A percentile compares a stretch with the other conserved stretches of the same genome.
These are phyloP conservation scores for Eragrostis tef DNA, from an alignment of 202 grass and related monocot genomes.

Conservation along the genomic window DNA sequence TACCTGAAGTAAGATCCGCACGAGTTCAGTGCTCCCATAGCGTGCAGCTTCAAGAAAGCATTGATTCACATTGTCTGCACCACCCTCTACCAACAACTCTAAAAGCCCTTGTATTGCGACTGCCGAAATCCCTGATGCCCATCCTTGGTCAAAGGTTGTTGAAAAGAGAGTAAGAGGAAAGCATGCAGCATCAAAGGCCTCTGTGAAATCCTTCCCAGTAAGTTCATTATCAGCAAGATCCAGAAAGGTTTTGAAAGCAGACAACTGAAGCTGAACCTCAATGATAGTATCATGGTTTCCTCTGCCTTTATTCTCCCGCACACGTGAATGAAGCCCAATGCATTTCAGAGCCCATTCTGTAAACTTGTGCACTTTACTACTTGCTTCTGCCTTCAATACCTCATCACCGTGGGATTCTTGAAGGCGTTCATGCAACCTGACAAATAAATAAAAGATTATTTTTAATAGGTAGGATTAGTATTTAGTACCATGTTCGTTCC, in stretches of 20 bases:
- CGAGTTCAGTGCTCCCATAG: constrained; percentile 96
- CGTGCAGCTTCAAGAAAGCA: constrained; percentile 98
- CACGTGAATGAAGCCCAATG: constrained; percentile 74
- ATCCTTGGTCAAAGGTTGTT: constrained; percentile 78
- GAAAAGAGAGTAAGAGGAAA: constrained; percentile 96
- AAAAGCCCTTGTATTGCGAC: constrained; percentile 78
- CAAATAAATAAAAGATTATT: constrained; percentile 33
- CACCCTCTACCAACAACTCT: constrained; percentile 93
- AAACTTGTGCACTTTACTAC: constrained; percentile 89
- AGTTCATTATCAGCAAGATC: constrained; percentile 90
- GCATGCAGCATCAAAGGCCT: constrained; percentile 97
- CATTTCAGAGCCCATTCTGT: constrained; percentile 97
- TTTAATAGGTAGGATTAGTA: not conserved
- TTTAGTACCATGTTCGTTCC: not conserved
- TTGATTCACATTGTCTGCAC: constrained; percentile 98
- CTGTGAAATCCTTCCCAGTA: constrained; percentile 95
- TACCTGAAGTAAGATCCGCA: constrained; percentile 93
- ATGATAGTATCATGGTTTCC: constrained; percentile 73
- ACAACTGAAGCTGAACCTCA: constrained; percentile 78
- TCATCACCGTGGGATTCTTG: constrained; percentile 95
- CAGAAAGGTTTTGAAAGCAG: constrained; percentile 89
- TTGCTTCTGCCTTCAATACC: constrained; percentile 88
- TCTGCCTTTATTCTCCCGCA: constrained; percentile 59
- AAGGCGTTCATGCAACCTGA: constrained; percentile 85
- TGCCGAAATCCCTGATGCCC: constrained; percentile 79